Conservation (phyloP, 1,139 yeast species). For the Sugiyamaella japonica region DNA sequence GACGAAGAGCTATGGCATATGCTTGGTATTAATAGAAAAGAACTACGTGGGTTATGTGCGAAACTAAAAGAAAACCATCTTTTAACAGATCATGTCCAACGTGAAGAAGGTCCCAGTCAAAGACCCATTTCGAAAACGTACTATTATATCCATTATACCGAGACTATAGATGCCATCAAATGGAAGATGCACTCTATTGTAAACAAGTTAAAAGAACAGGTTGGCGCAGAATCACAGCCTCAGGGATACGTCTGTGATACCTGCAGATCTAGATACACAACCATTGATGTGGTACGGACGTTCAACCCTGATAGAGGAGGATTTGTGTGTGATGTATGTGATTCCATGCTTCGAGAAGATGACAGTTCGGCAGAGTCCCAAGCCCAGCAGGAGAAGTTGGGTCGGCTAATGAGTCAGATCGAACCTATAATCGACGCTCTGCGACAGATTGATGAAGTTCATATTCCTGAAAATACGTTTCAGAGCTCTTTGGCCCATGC, state of each 20-base stretch:
- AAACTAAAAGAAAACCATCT: constrained; percentile 81
- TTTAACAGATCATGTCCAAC: constrained; percentile 57
- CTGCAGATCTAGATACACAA: constrained; percentile 77
- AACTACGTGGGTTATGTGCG: constrained; percentile 78
- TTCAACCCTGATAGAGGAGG: constrained; percentile 76
- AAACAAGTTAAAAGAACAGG: constrained; percentile 72
- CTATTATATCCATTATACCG: constrained; percentile 84
- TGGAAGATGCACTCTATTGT: constrained; percentile 95
- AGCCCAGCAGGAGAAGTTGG: constrained; percentile 78
- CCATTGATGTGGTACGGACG: constrained; percentile 83
- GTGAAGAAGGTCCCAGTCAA: constrained; percentile 76
- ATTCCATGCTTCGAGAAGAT: constrained; percentile 74
- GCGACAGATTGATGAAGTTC: constrained; percentile 81
- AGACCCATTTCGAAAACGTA: constrained; percentile 75
- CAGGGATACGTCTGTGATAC: constrained; percentile 92
- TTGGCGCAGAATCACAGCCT: constrained; percentile 78
- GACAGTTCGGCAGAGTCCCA: constrained; percentile 83
- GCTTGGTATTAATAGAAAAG: constrained; percentile 83
- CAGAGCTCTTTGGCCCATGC: constrained; percentile 76
- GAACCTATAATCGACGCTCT: constrained; percentile 84
- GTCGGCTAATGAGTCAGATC: constrained; percentile 81
- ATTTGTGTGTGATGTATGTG: constrained; percentile 85
- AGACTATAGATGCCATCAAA: constrained; percentile 91
- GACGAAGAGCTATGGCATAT: constrained; percentile 87
- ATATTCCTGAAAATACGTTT: constrained; percentile 84